A percentile compares a stretch with the other conserved stretches of the same genome.
These are phyloP conservation scores for Pneumocystis carinii DNA, from an alignment of 1,139 yeast genomes.

Conservation along the genomic window DNA sequence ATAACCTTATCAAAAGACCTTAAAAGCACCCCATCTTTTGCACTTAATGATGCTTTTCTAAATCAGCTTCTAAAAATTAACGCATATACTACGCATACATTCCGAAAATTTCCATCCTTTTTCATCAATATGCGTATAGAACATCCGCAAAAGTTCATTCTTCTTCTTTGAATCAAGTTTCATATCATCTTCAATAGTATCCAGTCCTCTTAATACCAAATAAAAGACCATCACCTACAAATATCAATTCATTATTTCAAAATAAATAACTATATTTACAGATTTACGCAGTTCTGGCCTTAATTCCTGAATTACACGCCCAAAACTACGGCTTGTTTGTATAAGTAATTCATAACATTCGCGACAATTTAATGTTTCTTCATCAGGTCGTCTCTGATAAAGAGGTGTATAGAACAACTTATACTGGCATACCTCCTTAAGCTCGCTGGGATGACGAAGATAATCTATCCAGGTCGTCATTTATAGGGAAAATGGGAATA, in stretches of 20 bases:
- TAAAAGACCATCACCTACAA: slow-evolving; percentile 53
- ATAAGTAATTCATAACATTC: slow-evolving; percentile 58
- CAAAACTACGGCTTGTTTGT: slow-evolving; percentile 76
- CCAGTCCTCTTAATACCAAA: slow-evolving; percentile 74
- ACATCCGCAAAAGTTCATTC: slow-evolving; percentile 56
- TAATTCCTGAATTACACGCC: slow-evolving; percentile 78
- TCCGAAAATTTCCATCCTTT: slow-evolving; percentile 70
- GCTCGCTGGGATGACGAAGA: slow-evolving; percentile 15
- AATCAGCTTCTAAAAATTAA: neutral
- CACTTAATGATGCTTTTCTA: slow-evolving; percentile 43
- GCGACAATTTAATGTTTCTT: slow-evolving; percentile 34
- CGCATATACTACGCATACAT: slow-evolving; percentile 17
- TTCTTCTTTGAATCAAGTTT: slow-evolving; percentile 55
- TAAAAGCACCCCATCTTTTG: slow-evolving; percentile 66
- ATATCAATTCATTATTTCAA: neutral
- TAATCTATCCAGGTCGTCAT: neutral
- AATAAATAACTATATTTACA: slow-evolving; percentile 21
- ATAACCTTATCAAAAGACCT: slow-evolving; percentile 59
- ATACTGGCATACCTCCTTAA: slow-evolving; percentile 17
- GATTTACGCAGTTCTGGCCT: slow-evolving; percentile 80
- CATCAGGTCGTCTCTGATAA: slow-evolving; percentile 36
- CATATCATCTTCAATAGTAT: slow-evolving; percentile 96
- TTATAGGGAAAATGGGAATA: too few relatives aligned
- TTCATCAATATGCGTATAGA: slow-evolving; percentile 45
- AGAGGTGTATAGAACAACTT: slow-evolving; percentile 27